Evolutionary conservation across 1,139 yeast genomes (phyloP).

Genomic region (Kodamaea derodonti): DNA sequence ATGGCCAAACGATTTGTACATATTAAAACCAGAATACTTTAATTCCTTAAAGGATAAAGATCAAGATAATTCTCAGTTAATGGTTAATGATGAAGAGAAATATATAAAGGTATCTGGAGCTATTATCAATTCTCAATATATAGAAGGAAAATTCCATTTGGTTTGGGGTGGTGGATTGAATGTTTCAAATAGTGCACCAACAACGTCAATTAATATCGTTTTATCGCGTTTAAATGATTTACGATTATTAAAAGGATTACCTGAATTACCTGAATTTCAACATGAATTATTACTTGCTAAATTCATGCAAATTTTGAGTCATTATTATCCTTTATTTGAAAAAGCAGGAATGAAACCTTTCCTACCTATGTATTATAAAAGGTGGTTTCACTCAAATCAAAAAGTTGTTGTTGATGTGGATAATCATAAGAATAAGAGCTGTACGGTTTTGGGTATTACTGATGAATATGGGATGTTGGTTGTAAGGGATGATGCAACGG

Average conservation of each 20-base stretch:
- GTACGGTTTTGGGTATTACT: conserved; percentile 76
- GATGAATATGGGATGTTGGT: conserved; percentile 76
- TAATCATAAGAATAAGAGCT: conserved; percentile 40
- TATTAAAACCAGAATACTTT: conserved; percentile 60
- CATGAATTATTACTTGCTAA: conserved; percentile 70
- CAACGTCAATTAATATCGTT: conserved; percentile 78
- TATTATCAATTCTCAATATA: conserved; percentile 71
- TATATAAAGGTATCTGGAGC: conserved; percentile 83
- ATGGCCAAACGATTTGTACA: conserved; percentile 96
- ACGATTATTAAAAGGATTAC: conserved; percentile 37
- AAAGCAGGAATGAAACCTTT: conserved; percentile 66
- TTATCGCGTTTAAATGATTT: conserved; percentile 55
- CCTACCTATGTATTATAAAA: conserved; percentile 67
- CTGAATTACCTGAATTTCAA: conserved; percentile 45
- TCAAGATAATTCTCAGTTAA: conserved; percentile 30
- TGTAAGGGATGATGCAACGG: conserved; percentile 66
- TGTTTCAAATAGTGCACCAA: conserved; percentile 82
- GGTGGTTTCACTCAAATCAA: conserved; percentile 85
- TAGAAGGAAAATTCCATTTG: conserved; percentile 55
- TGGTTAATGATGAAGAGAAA: conserved; percentile 42
- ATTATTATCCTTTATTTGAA: conserved; percentile 55
- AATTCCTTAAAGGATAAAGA: conserved; percentile 25
- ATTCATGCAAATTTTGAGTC: conserved; percentile 62
- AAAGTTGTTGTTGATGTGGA: conserved; percentile 51
- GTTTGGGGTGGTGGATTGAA: conserved; percentile 88